These are phyloP conservation scores for Tausonia pullulans DNA, from an alignment of 1,284 basidiomycete genomes.

Conservation along the genomic window DNA sequence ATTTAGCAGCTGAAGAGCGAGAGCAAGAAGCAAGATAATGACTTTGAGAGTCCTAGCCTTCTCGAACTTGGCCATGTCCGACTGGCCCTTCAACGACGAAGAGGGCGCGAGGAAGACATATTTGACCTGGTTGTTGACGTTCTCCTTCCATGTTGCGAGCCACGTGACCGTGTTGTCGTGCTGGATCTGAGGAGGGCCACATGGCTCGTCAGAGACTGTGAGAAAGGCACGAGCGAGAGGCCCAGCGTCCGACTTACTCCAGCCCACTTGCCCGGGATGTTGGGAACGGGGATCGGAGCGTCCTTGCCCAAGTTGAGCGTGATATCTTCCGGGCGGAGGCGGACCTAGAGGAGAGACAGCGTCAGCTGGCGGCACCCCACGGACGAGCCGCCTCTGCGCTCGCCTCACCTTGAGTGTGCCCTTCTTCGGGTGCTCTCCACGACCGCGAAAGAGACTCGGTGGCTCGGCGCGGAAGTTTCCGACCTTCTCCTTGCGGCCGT, in stretches of 20 bases:
- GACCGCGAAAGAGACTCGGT: constrained; percentile 91
- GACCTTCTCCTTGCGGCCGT: constrained; percentile 93
- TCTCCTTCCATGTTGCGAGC: constrained; percentile 96
- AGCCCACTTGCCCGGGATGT: constrained; percentile 70
- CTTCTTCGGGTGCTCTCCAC: constrained; percentile 96
- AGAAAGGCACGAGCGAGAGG: neutral
- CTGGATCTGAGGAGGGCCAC: constrained; percentile 39
- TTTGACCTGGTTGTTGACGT: constrained; percentile 81
- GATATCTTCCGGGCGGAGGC: constrained; percentile 84
- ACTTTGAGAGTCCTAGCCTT: constrained; percentile 92
- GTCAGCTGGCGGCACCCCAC: no score
- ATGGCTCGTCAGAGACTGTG: neutral
- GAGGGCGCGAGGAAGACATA: constrained; percentile 93
- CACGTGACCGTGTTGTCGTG: constrained; percentile 94
- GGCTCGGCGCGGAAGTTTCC: constrained; percentile 98
- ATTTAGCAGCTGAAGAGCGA: neutral
- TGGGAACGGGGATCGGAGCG: constrained; percentile 63
- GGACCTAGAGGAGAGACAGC: constrained; percentile 42
- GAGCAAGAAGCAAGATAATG: constrained; percentile 20
- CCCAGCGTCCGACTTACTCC: constrained; percentile 38
- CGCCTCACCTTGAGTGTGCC: constrained; percentile 76
- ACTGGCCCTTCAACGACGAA: constrained; percentile 89
- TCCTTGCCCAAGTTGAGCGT: constrained; percentile 80
- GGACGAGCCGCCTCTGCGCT: neutral
- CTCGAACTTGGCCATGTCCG: constrained; percentile 91